Percentiles rank a stretch among this genome's conserved stretches.
Evolutionary conservation across 2,329 filamentous ascomycete genomes (phyloP).

Genomic region (Ophiosphaerella narmari): DNA sequence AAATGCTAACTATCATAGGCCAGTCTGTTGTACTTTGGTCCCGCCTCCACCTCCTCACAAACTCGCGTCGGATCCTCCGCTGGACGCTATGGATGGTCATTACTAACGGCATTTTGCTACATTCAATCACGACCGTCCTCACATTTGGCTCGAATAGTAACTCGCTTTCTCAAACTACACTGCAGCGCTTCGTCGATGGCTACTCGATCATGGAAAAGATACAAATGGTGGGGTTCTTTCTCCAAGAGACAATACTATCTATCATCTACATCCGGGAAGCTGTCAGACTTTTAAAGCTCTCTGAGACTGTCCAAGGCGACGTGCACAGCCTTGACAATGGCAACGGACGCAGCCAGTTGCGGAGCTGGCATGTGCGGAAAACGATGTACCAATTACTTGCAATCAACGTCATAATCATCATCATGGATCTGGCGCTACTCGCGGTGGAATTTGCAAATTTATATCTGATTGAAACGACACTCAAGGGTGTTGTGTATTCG

Average conservation of each 20-base stretch:
- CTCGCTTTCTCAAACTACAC: conserved; percentile 22
- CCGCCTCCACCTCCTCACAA: conserved; percentile 63
- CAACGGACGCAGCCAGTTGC: conserved; percentile 21
- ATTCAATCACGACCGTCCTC: conserved; percentile 60
- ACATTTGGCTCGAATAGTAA: conserved; percentile 57
- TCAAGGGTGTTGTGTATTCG: conserved; percentile 52
- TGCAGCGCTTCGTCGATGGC: conserved; percentile 36
- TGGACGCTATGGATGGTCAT: conserved; percentile 63
- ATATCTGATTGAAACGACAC: conserved; percentile 42
- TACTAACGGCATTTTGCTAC: conserved; percentile 57
- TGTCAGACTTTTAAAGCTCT: conserved; percentile 49
- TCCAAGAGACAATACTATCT: conserved; percentile 47
- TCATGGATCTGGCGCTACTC: conserved; percentile 37
- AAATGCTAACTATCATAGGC: conserved; percentile 39
- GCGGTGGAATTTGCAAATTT: conserved; percentile 38
- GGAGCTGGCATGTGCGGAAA: conserved; percentile 25
- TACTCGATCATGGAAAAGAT: conserved; percentile 53
- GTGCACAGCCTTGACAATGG: conserved; percentile 39
- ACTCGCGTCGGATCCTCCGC: conserved; percentile 55
- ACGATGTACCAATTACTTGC: conserved; percentile 43
- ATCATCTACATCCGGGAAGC: conserved; percentile 60
- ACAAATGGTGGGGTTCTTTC: conserved; percentile 51
- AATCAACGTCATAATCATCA: conserved; percentile 42
- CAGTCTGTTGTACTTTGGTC: conserved; percentile 67
- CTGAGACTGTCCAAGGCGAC: conserved; percentile 30